phyloP scores from a whole-genome alignment of 2,329 filamentous ascomycete species.

The Xylariaceae sp. region DNA sequence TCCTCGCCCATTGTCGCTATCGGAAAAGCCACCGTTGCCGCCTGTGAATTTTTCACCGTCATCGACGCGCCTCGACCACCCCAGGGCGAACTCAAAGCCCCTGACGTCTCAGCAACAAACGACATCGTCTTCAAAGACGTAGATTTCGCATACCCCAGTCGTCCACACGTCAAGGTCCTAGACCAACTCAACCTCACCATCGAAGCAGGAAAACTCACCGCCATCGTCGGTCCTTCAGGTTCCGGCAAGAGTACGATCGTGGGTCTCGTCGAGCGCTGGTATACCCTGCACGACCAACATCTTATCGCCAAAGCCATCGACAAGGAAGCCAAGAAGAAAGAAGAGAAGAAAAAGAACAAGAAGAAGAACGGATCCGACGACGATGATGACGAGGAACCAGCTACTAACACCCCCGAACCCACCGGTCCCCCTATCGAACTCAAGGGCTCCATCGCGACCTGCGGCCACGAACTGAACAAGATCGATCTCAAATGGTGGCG shows the following conservation, averaged over 20 bases:
- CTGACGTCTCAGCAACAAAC: conserved; percentile 44
- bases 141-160: conserved; percentile 66
- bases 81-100: conserved; percentile 39
- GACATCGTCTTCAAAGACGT: conserved; percentile 60
- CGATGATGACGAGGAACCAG: conserved; percentile 25
- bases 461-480: conserved; percentile 48
- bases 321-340: conserved; percentile 41
- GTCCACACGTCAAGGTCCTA: conserved; percentile 59
- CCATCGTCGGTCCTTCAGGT: conserved; percentile 68
- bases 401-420: conserved; percentile 27
- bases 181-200: conserved; percentile 55
- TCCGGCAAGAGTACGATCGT: conserved; percentile 72
- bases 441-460: conserved; percentile 49
- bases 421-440: conserved; percentile 43
- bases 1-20: conserved; percentile 55
- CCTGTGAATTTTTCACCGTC: conserved; percentile 53
- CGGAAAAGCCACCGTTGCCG: conserved; percentile 52
- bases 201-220: conserved; percentile 61
- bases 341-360: conserved; percentile 34
- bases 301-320: conserved; percentile 47
- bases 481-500: conserved; percentile 61
- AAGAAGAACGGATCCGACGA: conserved; percentile 28
- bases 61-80: conserved; percentile 45
- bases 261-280: conserved; percentile 67
- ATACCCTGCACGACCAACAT: conserved; percentile 53